Evolutionary conservation across 2,329 filamentous ascomycete species (phyloP).

Genomic region (Macrophomina pseudophaseolina): DNA sequence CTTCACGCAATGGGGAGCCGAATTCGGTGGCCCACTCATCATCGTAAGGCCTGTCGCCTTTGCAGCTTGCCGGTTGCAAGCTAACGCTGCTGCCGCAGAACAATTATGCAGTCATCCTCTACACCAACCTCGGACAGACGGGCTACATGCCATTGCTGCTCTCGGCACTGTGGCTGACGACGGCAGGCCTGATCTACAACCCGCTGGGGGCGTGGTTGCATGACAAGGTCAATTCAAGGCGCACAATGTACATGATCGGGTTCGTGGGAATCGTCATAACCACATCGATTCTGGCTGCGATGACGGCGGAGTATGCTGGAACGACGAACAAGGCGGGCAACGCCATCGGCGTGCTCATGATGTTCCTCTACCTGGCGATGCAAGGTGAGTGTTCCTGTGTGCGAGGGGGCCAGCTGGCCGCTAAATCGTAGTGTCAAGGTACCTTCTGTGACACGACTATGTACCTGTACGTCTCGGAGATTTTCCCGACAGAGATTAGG

Average conservation of each 20-base stretch:
- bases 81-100: conserved; percentile 42
- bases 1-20: conserved; percentile 57
- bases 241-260: conserved; percentile 37
- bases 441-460: conserved; percentile 49
- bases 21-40: conserved; percentile 59
- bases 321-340: conserved; percentile 49
- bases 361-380: conserved; percentile 55
- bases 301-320: conserved; percentile 46
- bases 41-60: conserved; percentile 36
- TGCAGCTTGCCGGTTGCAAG: not conserved
- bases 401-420: conserved; percentile 35
- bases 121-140: conserved; percentile 47
- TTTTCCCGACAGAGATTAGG: conserved; percentile 55
- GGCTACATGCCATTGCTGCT: conserved; percentile 49
- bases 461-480: conserved; percentile 48
- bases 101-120: conserved; percentile 40
- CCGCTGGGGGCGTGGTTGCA: conserved; percentile 28
- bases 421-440: conserved; percentile 31
- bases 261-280: conserved; percentile 35
- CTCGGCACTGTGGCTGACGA: conserved; percentile 49
- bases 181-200: conserved; percentile 47
- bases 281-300: conserved; percentile 34
- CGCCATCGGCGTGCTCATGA: conserved; percentile 48
- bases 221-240: conserved; percentile 31
- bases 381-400: conserved; percentile 35